A percentile compares a stretch with the other conserved stretches of the same genome.
These are phyloP conservation scores for Nelumbo lutea DNA, from an alignment of 164 flowering plant species.

Conservation along the genomic window DNA sequence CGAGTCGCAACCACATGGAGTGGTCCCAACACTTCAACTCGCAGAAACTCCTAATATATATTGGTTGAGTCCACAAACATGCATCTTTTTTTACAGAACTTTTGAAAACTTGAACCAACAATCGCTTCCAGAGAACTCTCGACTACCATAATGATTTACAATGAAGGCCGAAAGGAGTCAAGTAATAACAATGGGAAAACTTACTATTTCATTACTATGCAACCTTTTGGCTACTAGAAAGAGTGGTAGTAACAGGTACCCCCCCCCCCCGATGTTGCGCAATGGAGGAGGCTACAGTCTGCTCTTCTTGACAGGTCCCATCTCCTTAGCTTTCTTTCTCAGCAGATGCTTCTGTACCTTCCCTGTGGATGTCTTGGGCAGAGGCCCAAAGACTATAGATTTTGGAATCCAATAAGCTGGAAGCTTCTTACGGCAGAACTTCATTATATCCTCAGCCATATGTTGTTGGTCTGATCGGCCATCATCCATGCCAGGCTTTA, in stretches of 20 bases:
- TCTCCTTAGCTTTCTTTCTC: conserved; percentile 75
- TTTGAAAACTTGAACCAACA: too few species aligned
- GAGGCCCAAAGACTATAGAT: conserved; percentile 73
- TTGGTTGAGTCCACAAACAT: too few species aligned
- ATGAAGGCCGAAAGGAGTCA: too few species aligned
- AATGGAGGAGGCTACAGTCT: conserved; percentile 46
- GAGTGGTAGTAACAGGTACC: too few species aligned
- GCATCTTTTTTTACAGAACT: too few species aligned
- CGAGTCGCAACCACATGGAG: too few species aligned
- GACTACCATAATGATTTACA: too few species aligned
- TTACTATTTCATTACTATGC: not conserved
- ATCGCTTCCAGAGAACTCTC: too few species aligned
- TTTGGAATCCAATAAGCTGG: conserved; percentile 92
- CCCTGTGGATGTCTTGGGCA: conserved; percentile 97
- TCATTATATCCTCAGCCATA: conserved; percentile 59
- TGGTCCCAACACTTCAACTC: too few species aligned
- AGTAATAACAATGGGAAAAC: too few species aligned
- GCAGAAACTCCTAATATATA: too few species aligned
- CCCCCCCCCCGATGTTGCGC: too few species aligned
- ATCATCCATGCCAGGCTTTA: conserved; percentile 44
- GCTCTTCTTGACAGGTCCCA: conserved; percentile 71
- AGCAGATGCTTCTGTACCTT: conserved; percentile 88
- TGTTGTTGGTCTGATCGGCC: conserved; percentile 32
- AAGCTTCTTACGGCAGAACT: conserved; percentile 63
- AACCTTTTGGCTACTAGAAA: not conserved